These are phyloP conservation scores for Trametes pubescens DNA, from an alignment of 1,284 basidiomycete genomes.

Conservation along the genomic window DNA sequence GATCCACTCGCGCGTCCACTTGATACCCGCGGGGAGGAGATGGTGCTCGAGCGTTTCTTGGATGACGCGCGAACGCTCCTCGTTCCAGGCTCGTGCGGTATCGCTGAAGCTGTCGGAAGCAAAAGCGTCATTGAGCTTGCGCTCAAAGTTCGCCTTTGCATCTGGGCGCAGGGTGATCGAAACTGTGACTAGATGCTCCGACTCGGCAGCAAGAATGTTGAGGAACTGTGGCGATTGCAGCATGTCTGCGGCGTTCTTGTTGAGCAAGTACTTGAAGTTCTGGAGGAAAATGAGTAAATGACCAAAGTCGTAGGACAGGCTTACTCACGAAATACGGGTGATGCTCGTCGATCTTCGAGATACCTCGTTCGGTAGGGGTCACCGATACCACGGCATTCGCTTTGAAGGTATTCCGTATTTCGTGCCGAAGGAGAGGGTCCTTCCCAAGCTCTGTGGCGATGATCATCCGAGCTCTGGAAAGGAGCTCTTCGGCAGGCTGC, in stretches of 20 bases:
- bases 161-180: constrained; percentile 75
- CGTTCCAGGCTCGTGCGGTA: constrained; percentile 92
- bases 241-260: constrained; percentile 85
- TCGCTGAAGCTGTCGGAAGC: constrained; percentile 89
- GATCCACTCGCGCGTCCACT: constrained; percentile 92
- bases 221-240: constrained; percentile 83
- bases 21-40: constrained; percentile 82
- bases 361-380: constrained; percentile 91
- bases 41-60: constrained; percentile 82
- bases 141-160: constrained; percentile 71
- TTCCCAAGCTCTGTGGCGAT: constrained; percentile 92
- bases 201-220: constrained; percentile 91
- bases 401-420: constrained; percentile 83
- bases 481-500: constrained; percentile 67
- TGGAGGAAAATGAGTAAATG: constrained; percentile 43
- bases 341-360: constrained; percentile 88
- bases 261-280: constrained; percentile 95
- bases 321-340: constrained; percentile 87
- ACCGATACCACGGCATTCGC: constrained; percentile 84
- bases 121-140: constrained; percentile 83
- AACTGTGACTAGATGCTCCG: constrained; percentile 86
- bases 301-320: neutral
- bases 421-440: constrained; percentile 88
- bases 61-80: constrained; percentile 82
- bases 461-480: constrained; percentile 84